Evolutionary conservation across 139 green algal species (phyloP).

Genomic region (Edaphochlamys debaryana): DNA sequence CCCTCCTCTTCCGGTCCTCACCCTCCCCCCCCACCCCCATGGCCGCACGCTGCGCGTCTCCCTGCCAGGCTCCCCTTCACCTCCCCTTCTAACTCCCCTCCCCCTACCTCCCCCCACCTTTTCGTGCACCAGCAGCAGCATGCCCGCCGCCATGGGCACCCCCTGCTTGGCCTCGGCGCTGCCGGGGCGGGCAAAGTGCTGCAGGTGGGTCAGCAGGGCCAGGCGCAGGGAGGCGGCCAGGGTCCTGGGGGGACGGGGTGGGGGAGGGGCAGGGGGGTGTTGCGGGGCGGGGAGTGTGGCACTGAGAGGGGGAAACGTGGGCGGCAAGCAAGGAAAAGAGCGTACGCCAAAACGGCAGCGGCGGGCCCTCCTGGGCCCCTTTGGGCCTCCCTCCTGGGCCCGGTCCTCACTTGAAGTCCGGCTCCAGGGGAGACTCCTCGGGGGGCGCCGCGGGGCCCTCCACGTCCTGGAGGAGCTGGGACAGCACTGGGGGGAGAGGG

Average conservation of each 20-base stretch:
- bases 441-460: constrained; percentile 17
- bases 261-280: neutral
- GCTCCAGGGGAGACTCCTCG: constrained; percentile 25
- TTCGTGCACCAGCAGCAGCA: constrained; percentile 26
- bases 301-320: too few species aligned
- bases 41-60: too few species aligned
- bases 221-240: constrained; percentile 22
- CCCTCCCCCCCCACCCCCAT: too few species aligned
- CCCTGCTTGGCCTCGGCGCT: constrained; percentile 26
- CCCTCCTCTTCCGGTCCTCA: too few species aligned
- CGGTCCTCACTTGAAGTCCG: constrained; percentile 28
- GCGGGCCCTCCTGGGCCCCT: too few species aligned
- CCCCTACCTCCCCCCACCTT: too few species aligned
- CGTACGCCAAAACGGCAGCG: too few species aligned
- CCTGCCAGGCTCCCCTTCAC: too few species aligned
- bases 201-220: constrained; percentile 3
- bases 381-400: too few species aligned
- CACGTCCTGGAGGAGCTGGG: constrained; percentile 15
- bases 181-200: constrained; percentile 17
- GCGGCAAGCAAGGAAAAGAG: too few species aligned
- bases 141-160: neutral
- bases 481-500: neutral
- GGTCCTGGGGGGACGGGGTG: neutral
- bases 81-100: too few species aligned
- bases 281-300: neutral